These are phyloP conservation scores for Jasminum sambac DNA, from an alignment of 257 asterid genomes.

Conservation along the genomic window DNA sequence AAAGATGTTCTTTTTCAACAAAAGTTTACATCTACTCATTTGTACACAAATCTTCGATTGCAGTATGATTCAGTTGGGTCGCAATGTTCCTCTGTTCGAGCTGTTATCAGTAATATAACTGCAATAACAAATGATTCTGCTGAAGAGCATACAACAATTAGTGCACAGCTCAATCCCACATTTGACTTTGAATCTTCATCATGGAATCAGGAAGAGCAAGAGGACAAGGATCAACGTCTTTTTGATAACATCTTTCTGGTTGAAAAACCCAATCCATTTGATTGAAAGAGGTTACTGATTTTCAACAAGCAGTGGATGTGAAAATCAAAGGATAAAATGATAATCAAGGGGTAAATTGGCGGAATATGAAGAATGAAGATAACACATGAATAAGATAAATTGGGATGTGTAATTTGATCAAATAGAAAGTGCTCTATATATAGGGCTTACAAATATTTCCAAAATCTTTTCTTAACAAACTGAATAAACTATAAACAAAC, in stretches of 20 bases:
- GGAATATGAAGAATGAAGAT: too few species aligned
- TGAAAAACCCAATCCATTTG: constrained; percentile 83
- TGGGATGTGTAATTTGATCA: too few species aligned
- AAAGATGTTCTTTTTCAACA: not conserved
- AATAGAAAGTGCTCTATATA: too few species aligned
- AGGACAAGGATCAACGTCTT: constrained; percentile 41
- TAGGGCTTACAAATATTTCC: too few species aligned
- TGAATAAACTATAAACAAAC: too few species aligned
- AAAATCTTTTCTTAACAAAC: too few species aligned
- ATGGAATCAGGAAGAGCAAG: constrained; percentile 19
- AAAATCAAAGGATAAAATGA: too few species aligned
- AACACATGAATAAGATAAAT: too few species aligned
- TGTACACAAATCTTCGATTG: constrained; percentile 37
- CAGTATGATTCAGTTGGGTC: constrained; percentile 28
- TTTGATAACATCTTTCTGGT: constrained; percentile 85
- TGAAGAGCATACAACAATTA: constrained; percentile 30
- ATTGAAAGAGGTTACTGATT: constrained; percentile 80
- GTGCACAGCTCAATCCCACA: constrained; percentile 29
- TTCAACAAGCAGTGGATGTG: constrained; percentile 93
- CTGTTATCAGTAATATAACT: constrained; percentile 44
- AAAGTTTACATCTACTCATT: not conserved
- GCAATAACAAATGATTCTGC: constrained; percentile 34
- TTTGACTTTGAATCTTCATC: constrained; percentile 22
- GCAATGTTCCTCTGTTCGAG: constrained; percentile 26
- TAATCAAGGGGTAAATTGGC: too few species aligned